Evolutionary conservation across 2,329 filamentous ascomycete genomes (phyloP).

Genomic region (Fusarium buharicum): DNA sequence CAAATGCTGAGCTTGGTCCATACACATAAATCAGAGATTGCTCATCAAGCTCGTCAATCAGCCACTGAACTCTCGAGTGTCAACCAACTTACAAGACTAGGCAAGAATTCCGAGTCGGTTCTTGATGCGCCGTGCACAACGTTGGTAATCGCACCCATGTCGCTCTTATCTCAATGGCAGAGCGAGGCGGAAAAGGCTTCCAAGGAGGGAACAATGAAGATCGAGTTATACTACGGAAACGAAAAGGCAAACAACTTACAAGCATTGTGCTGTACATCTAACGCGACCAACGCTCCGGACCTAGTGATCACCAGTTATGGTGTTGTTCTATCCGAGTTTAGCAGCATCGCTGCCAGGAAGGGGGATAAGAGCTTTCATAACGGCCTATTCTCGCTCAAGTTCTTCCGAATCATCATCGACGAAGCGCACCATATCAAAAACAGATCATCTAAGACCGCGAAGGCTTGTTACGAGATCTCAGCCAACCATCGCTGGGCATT

Average conservation of each 20-base stretch:
- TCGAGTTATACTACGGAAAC: slow-evolving; percentile 89
- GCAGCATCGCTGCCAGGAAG: slow-evolving; percentile 72
- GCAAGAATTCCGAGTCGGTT: slow-evolving; percentile 65
- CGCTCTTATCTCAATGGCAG: slow-evolving; percentile 95
- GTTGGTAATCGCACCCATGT: slow-evolving; percentile 96
- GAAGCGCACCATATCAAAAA: slow-evolving; percentile 96
- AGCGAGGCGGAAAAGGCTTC: slow-evolving; percentile 95
- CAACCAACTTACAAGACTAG: slow-evolving; percentile 71
- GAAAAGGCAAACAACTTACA: slow-evolving; percentile 85
- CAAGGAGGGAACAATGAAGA: slow-evolving; percentile 81
- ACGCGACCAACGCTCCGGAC: slow-evolving; percentile 81
- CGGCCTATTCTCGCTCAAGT: slow-evolving; percentile 90
- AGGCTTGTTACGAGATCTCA: slow-evolving; percentile 90
- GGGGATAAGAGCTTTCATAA: slow-evolving; percentile 72
- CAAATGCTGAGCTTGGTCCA: slow-evolving; percentile 97
- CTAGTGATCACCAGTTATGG: slow-evolving; percentile 96
- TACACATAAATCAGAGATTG: slow-evolving; percentile 74
- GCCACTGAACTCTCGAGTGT: slow-evolving; percentile 55
- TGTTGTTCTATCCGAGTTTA: slow-evolving; percentile 87
- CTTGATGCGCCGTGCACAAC: slow-evolving; percentile 86
- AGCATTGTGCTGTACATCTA: slow-evolving; percentile 78
- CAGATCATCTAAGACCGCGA: slow-evolving; percentile 89
- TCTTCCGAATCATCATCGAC: slow-evolving; percentile 94
- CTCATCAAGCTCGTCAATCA: slow-evolving; percentile 52
- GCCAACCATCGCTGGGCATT: slow-evolving; percentile 91